Conservation (phyloP, 2,329 filamentous ascomycete species). For the Myriangium duriaei region DNA sequence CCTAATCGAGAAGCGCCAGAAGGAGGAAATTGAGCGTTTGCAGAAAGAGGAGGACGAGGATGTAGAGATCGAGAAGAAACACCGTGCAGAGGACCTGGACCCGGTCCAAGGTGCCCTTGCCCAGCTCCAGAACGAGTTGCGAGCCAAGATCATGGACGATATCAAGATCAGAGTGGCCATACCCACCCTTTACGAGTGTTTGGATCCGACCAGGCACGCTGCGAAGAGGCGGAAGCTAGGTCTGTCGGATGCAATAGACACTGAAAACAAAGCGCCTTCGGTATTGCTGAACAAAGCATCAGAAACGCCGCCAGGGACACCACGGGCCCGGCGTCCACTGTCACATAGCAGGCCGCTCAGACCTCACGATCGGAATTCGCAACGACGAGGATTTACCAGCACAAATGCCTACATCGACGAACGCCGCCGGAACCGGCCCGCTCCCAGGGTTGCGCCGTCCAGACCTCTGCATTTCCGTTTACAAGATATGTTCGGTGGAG, state of each 20-base stretch:
- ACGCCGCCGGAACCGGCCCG: constrained; percentile 43
- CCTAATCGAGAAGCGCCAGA: constrained; percentile 38
- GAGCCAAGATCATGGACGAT: constrained; percentile 76
- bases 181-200: constrained; percentile 64
- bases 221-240: constrained; percentile 71
- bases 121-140: constrained; percentile 65
- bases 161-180: constrained; percentile 79
- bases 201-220: constrained; percentile 69
- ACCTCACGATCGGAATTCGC: constrained; percentile 31
- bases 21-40: constrained; percentile 53
- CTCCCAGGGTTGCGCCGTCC: constrained; percentile 44
- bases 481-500: constrained; percentile 59
- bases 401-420: constrained; percentile 43
- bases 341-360: constrained; percentile 29
- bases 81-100: constrained; percentile 77
- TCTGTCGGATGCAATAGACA: constrained; percentile 50
- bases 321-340: constrained; percentile 35
- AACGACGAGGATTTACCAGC: constrained; percentile 25
- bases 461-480: constrained; percentile 73
- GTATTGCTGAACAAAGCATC: constrained; percentile 36
- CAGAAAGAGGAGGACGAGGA: constrained; percentile 68
- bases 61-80: constrained; percentile 77
- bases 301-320: constrained; percentile 53
- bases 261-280: constrained; percentile 43
- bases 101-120: constrained; percentile 77